Evolutionary conservation across 2,329 filamentous ascomycete genomes (phyloP).

Genomic region (Colletotrichum abscissum): DNA sequence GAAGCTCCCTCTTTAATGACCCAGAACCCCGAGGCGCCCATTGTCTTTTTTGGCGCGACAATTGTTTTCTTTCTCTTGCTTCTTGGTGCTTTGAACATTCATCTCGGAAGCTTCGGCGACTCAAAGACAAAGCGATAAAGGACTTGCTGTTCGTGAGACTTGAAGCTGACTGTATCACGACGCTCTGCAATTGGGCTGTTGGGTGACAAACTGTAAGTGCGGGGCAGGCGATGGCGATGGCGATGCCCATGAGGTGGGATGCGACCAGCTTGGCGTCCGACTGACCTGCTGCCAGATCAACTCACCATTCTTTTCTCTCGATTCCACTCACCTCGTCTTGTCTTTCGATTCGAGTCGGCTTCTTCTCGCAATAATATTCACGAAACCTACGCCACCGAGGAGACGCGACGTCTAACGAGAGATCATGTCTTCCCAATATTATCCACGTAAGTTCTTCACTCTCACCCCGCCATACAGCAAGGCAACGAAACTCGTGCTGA

Average conservation of each 20-base stretch:
- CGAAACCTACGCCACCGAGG: not conserved
- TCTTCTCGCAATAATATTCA: not conserved
- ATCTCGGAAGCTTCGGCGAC: not conserved
- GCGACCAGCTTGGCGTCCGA: conserved; percentile 3
- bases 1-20: conserved; percentile 30
- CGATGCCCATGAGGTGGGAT: conserved; percentile 3
- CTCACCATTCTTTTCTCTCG: not conserved
- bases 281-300: conserved; percentile 19
- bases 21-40: conserved; percentile 23
- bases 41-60: not conserved
- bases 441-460: conserved; percentile 28
- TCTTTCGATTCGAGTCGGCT: not conserved
- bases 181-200: not conserved
- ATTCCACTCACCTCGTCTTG: not conserved
- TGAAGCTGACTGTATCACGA: not conserved
- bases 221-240: conserved; percentile 15
- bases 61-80: not conserved
- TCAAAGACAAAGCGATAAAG: not conserved
- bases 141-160: conserved; percentile 3
- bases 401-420: not conserved
- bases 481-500: conserved; percentile 18
- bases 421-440: conserved; percentile 33
- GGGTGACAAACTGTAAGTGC: conserved; percentile 31
- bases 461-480: conserved; percentile 3
- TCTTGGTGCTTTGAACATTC: not conserved